Evolutionary conservation across 2,329 filamentous ascomycete species (phyloP).

Genomic region (Diaporthe citrichinensis): DNA sequence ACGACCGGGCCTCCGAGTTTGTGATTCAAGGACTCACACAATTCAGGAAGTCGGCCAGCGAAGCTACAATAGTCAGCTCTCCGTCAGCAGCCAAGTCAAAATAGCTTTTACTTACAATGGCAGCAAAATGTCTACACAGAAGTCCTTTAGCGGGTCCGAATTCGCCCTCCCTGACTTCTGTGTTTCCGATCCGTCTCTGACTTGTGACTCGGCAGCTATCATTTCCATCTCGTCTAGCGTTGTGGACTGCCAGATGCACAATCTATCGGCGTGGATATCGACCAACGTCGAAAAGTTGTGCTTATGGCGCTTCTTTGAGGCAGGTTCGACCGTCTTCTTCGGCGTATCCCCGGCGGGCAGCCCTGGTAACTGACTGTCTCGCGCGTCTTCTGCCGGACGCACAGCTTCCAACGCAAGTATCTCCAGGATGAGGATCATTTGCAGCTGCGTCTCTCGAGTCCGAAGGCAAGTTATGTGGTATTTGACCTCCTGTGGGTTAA

Average conservation of each 20-base stretch:
- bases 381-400: slow-evolving; percentile 55
- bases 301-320: slow-evolving; percentile 69
- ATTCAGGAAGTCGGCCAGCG: slow-evolving; percentile 79
- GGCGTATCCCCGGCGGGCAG: slow-evolving; percentile 54
- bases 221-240: slow-evolving; percentile 69
- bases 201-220: slow-evolving; percentile 64
- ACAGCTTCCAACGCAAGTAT: slow-evolving; percentile 78
- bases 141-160: slow-evolving; percentile 78
- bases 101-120: slow-evolving; percentile 73
- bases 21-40: slow-evolving; percentile 78
- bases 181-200: slow-evolving; percentile 50
- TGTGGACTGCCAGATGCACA: slow-evolving; percentile 89
- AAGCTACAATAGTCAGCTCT: slow-evolving; percentile 65
- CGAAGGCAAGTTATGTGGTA: slow-evolving; percentile 76
- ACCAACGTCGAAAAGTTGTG: slow-evolving; percentile 76
- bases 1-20: slow-evolving; percentile 82
- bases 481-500: slow-evolving; percentile 68
- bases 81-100: not conserved
- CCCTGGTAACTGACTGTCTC: slow-evolving; percentile 63
- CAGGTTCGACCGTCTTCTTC: slow-evolving; percentile 51
- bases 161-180: slow-evolving; percentile 58
- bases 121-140: slow-evolving; percentile 84
- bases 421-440: slow-evolving; percentile 85
- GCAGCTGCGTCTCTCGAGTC: slow-evolving; percentile 83
- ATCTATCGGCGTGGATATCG: slow-evolving; percentile 81